These are phyloP conservation scores for Xylariaceae sp. DNA, from an alignment of 2,329 filamentous ascomycete genomes.

Conservation along the genomic window DNA sequence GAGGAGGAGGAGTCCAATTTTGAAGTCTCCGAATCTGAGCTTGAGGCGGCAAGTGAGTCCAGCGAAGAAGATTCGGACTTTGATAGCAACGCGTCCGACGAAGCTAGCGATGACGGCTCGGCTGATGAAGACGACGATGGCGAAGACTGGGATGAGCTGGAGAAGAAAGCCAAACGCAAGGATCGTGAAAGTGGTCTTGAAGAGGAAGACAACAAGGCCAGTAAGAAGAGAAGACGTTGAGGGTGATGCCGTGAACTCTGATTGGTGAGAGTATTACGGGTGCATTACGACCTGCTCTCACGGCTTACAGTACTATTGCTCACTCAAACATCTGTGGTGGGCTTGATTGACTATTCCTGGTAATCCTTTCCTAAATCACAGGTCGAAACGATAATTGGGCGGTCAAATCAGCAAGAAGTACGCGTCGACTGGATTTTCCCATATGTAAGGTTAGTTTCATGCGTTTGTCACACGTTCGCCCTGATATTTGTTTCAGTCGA, in stretches of 20 bases:
- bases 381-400: too few relatives aligned
- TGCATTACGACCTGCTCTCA: too few relatives aligned
- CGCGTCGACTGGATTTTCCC: too few relatives aligned
- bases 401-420: too few relatives aligned
- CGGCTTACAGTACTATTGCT: too few relatives aligned
- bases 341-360: too few relatives aligned
- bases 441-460: too few relatives aligned
- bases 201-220: conserved; percentile 69
- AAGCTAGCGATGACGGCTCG: conserved; percentile 71
- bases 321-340: too few relatives aligned
- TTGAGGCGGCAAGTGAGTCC: conserved; percentile 74
- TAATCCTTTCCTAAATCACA: not conserved
- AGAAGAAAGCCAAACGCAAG: conserved; percentile 84
- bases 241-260: too few relatives aligned
- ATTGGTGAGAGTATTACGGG: too few relatives aligned
- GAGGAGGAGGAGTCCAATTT: conserved; percentile 91
- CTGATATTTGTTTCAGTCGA: conserved; percentile 8
- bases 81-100: conserved; percentile 80
- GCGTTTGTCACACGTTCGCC: not conserved
- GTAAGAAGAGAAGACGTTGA: conserved; percentile 62
- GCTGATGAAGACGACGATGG: conserved; percentile 71
- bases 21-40: conserved; percentile 81
- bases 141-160: conserved; percentile 92
- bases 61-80: conserved; percentile 87
- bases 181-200: conserved; percentile 66